Base-by-base conservation (phyloP, 2,329 filamentous ascomycete species). In the Cladosporium sp. region DNA sequence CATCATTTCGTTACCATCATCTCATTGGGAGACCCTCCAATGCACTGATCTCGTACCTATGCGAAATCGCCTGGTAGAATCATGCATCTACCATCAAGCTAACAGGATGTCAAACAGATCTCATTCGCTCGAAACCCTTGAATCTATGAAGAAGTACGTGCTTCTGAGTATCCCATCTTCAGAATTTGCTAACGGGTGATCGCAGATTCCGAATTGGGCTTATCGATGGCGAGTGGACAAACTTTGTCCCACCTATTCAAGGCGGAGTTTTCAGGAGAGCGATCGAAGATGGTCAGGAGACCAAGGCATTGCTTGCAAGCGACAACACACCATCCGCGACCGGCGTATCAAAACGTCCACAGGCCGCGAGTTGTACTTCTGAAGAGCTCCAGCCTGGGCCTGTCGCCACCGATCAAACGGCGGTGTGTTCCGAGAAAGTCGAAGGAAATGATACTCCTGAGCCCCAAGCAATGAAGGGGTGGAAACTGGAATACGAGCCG, bases 131-230 rank as follows among this genome's bases (percentile, higher is more conserved):
- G 39, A 46, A 11, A 46, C 39, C 10, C n/a, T 46, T 46, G 39
- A 46, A 7, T 46, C 39, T 21, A 46, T 46, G 39, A 46, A 46
- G 39, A 46, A 21, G 39, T 46, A 21, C n/a, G 39, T 46, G n/a
- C 39, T 21, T 3, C 39, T 23, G 4, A 13, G 10, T 46, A 21
- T 23, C 39, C 3, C 7, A 46, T 13, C 6, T n/a, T 21, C 2
- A 21, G 18, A n/a, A n/a, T 1, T 21, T 13, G 3, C n/a, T 46
- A 46, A 46, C 11, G 3, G 3, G 10, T 21, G 3, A n/a, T 21
- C 78, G 86, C 74, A 81, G 82, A 70, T 88, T 83, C 76, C 85
- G 84, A 70, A 86, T 89, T 70, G 87, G 86, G 70, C 83, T 82
- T 70, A 83, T 85, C 51, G 72, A 77, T 63, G 81, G 83, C 67